Conservation (phyloP, 139 green algal species). For the Chlamydomonas eustigma region DNA sequence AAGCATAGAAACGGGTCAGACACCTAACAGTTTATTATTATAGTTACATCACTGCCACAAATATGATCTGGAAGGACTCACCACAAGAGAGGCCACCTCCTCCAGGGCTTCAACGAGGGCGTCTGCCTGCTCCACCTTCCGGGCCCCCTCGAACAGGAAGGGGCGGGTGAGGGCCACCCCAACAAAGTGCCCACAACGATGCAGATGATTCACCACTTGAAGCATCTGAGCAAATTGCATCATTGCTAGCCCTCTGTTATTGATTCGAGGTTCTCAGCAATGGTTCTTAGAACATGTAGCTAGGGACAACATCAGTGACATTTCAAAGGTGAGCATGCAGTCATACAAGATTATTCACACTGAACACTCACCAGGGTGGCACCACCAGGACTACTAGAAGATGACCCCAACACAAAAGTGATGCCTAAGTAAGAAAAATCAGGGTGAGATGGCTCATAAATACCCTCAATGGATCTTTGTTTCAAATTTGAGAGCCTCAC, state of each 20-base stretch:
- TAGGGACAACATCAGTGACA: no score
- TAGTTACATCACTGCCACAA: no score
- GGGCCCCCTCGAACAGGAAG: conserved; percentile 69
- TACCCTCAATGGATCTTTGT: background rate
- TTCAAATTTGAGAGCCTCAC: no score
- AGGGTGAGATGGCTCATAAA: background rate
- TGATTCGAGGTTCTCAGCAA: no score
- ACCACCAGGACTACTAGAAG: conserved; percentile 54
- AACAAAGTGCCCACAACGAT: conserved; percentile 68
- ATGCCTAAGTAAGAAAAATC: background rate
- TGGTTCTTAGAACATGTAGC: no score
- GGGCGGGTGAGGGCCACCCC: conserved; percentile 61
- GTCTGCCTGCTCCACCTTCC: conserved; percentile 58
- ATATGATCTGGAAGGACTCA: no score
- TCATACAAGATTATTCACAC: background rate
- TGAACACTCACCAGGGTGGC: conserved; percentile 37
- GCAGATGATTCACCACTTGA: conserved; percentile 56
- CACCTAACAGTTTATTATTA: no score
- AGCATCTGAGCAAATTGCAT: conserved; percentile 46
- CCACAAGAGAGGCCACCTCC: conserved; percentile 61
- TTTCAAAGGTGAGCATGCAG: no score
- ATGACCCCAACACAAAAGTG: conserved; percentile 55
- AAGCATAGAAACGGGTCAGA: no score
- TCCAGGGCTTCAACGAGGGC: conserved; percentile 54
- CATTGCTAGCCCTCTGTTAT: no score